Evolutionary conservation across 352 stramenopile genomes (phyloP).

Genomic region (Blastocystis sp.): DNA sequence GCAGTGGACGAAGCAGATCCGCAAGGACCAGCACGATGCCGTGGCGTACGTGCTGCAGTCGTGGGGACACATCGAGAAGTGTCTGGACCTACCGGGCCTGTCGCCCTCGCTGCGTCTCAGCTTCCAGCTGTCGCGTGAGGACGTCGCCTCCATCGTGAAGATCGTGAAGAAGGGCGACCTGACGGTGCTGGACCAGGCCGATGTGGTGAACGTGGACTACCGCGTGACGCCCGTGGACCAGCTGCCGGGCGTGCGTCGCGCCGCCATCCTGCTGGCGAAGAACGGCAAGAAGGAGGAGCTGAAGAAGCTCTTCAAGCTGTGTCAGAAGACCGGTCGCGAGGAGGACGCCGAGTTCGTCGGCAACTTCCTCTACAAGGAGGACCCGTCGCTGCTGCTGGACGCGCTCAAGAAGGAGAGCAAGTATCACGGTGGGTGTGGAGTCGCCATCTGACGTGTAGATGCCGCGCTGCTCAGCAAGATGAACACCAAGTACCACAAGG

Average conservation of each 20-base stretch:
- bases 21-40: slow-evolving; percentile 35
- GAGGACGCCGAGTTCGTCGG: slow-evolving; percentile 42
- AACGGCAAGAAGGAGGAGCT: slow-evolving; percentile 50
- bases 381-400: slow-evolving; percentile 33
- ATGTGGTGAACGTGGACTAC: slow-evolving; percentile 36
- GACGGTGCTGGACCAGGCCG: slow-evolving; percentile 26
- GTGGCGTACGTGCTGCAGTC: slow-evolving; percentile 38
- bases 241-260: slow-evolving; percentile 21
- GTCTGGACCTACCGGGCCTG: slow-evolving; percentile 20
- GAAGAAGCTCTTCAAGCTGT: slow-evolving; percentile 49
- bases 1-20: not conserved
- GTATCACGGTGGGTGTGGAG: slow-evolving; percentile 3
- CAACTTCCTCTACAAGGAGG: slow-evolving; percentile 35
- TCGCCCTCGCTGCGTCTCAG: slow-evolving; percentile 50
- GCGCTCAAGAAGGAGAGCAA: slow-evolving; percentile 48
- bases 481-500: slow-evolving; percentile 54
- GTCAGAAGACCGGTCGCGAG: slow-evolving; percentile 1
- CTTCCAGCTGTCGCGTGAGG: slow-evolving; percentile 39
- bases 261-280: slow-evolving; percentile 44
- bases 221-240: slow-evolving; percentile 44
- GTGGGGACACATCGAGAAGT: slow-evolving; percentile 51
- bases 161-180: slow-evolving; percentile 55
- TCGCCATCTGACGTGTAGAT: not conserved
- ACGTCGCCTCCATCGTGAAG: slow-evolving; percentile 40
- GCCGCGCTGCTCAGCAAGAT: slow-evolving; percentile 33